Percentiles rank a stretch among this genome's conserved stretches.
These are phyloP conservation scores for Tolypocladium tropicale DNA, from an alignment of 2,329 filamentous ascomycete genomes.

Conservation along the genomic window DNA sequence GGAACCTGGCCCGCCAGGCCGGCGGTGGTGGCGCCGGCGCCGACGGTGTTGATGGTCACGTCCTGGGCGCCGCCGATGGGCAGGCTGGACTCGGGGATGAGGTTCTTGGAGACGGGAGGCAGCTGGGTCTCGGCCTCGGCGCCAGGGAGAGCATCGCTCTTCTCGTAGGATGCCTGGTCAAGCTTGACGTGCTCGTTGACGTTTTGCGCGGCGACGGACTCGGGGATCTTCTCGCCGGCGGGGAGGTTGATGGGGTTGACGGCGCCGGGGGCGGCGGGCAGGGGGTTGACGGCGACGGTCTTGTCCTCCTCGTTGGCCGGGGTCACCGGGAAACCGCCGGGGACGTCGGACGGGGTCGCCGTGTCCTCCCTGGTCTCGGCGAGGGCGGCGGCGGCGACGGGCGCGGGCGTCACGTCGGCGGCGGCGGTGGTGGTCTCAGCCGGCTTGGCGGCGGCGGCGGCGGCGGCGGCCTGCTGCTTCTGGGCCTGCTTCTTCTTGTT, in stretches of 20 bases:
- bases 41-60: conserved; percentile 37
- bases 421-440: conserved; percentile 4
- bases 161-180: conserved; percentile 81
- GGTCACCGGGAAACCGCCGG: conserved; percentile 53
- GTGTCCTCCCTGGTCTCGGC: conserved; percentile 7
- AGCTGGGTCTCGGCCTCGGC: conserved; percentile 35
- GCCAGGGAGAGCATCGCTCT: conserved; percentile 55
- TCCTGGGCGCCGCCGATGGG: conserved; percentile 43
- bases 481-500: conserved; percentile 32
- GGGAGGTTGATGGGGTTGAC: conserved; percentile 73
- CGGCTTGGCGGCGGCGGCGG: conserved; percentile 6
- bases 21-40: conserved; percentile 54
- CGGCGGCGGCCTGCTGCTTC: conserved; percentile 12
- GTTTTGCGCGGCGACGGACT: conserved; percentile 56
- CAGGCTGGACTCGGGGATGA: conserved; percentile 77
- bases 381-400: neutral
- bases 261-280: conserved; percentile 50
- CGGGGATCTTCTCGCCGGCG: conserved; percentile 73
- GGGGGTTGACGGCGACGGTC: conserved; percentile 47
- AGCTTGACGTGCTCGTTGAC: conserved; percentile 62
- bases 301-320: conserved; percentile 44
- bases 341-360: conserved; percentile 25
- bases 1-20: conserved; percentile 59
- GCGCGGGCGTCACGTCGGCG: conserved; percentile 1
- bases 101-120: conserved; percentile 46